phyloP scores from a whole-genome alignment of 1,139 yeast genomes.

The Suzukiozyma palmioleophila region DNA sequence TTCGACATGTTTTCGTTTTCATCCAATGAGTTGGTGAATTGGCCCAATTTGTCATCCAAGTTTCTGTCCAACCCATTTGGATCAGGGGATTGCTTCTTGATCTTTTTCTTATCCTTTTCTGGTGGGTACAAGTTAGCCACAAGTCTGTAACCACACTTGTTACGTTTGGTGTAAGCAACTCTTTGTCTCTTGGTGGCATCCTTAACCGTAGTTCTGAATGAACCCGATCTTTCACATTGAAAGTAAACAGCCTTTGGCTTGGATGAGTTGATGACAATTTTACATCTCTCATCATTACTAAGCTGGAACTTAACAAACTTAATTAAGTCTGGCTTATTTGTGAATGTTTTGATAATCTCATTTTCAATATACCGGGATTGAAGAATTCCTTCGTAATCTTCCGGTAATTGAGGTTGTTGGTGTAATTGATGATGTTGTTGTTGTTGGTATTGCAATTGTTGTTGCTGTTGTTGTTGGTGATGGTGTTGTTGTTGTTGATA shows the following conservation, averaged over 20 bases:
- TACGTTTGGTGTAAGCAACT: constrained; percentile 49
- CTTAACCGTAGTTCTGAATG: constrained; percentile 47
- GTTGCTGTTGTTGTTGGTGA: constrained; percentile 8
- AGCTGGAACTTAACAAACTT: constrained; percentile 40
- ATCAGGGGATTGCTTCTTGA: constrained; percentile 17
- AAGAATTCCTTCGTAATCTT: constrained; percentile 14
- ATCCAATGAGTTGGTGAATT: constrained; percentile 10
- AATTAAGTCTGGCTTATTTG: constrained; percentile 38
- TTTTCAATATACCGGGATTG: constrained; percentile 37
- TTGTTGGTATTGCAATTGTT: constrained; percentile 4
- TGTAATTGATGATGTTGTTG: constrained; percentile 8
- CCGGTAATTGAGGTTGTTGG: constrained; percentile 6
- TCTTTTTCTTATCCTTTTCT: constrained; percentile 35
- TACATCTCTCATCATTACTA: constrained; percentile 43
- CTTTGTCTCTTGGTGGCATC: constrained; percentile 45
- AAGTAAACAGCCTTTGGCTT: constrained; percentile 50
- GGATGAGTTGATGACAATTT: constrained; percentile 46
- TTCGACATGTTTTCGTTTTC: constrained; percentile 11
- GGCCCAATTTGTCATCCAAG: constrained; percentile 23
- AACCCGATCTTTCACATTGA: constrained; percentile 47
- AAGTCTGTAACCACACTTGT: constrained; percentile 46
- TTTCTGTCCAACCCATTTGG: constrained; percentile 15
- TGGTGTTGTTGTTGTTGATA: constrained; percentile 12
- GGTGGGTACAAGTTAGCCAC: constrained; percentile 47
- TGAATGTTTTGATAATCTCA: constrained; percentile 44